Conservation (phyloP, 2,329 filamentous ascomycete genomes). For the Ilyonectria destructans region DNA sequence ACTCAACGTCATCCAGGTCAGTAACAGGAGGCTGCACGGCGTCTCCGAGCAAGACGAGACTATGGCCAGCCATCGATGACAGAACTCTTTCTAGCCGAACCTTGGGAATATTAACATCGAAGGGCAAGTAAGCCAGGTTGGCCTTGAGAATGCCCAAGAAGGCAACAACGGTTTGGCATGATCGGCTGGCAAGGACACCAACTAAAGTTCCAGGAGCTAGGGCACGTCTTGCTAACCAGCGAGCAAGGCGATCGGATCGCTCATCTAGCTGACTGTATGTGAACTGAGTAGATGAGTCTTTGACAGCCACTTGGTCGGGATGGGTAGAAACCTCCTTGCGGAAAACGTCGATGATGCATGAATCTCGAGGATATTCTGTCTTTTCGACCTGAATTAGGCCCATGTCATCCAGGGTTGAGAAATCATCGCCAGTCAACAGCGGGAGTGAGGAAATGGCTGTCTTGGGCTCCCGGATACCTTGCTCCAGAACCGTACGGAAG, state of each 20-base stretch:
- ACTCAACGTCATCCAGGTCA: background rate
- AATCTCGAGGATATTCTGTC: conserved; percentile 38
- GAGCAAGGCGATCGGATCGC: conserved; percentile 31
- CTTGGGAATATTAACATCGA: conserved; percentile 35
- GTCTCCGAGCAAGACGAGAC: conserved; percentile 22
- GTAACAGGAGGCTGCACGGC: background rate
- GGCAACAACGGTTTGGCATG: conserved; percentile 30
- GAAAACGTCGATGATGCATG: conserved; percentile 47
- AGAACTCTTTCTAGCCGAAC: conserved; percentile 32
- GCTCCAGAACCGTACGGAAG: conserved; percentile 37
- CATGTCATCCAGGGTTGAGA: conserved; percentile 30
- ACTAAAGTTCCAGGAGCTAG: conserved; percentile 22
- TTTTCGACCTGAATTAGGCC: conserved; percentile 36
- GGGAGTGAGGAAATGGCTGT: conserved; percentile 24
- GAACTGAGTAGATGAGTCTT: conserved; percentile 31
- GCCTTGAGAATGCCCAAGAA: conserved; percentile 42
- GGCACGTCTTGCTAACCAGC: background rate
- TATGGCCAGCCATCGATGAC: conserved; percentile 8
- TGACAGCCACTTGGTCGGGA: conserved; percentile 38
- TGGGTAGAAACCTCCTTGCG: conserved; percentile 33
- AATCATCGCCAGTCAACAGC: conserved; percentile 7
- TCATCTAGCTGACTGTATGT: conserved; percentile 43
- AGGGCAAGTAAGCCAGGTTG: conserved; percentile 37
- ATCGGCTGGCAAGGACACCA: conserved; percentile 29
- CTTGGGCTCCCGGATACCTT: conserved; percentile 28